Conservation (phyloP, 352 stramenopile genomes). For the Peronospora belbahrii region DNA sequence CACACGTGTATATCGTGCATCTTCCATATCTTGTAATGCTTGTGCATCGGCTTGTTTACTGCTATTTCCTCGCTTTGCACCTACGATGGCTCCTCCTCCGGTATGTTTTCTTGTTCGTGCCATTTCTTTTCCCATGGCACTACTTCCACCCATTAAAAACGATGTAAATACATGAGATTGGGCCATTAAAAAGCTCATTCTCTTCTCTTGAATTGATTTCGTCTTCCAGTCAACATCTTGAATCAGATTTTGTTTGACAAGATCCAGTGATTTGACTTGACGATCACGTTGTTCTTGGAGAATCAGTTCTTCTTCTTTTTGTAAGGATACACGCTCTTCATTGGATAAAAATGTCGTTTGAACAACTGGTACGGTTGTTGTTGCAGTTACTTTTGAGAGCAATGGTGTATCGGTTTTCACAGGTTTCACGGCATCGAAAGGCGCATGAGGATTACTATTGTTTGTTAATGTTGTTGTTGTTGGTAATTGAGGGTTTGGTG, state of each 20-base stretch:
- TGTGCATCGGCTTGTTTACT: slow-evolving; percentile 66
- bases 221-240: slow-evolving; percentile 41
- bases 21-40: slow-evolving; percentile 66
- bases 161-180: slow-evolving; percentile 86
- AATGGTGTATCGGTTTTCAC: slow-evolving; percentile 4
- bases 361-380: no score
- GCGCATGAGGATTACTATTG: no score
- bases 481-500: no score
- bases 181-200: slow-evolving; percentile 85
- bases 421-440: no score
- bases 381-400: no score
- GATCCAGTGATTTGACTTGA: slow-evolving; percentile 66
- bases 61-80: slow-evolving; percentile 52
- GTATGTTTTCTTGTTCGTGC: slow-evolving; percentile 30
- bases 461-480: no score
- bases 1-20: slow-evolving; percentile 72
- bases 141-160: slow-evolving; percentile 81
- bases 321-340: slow-evolving; percentile 52
- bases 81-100: slow-evolving; percentile 30
- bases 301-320: slow-evolving; percentile 59
- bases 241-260: slow-evolving; percentile 51
- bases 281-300: slow-evolving; percentile 70
- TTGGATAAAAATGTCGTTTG: slow-evolving; percentile 39
- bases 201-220: slow-evolving; percentile 54
- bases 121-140: slow-evolving; percentile 72